Percentiles rank a stretch among this genome's conserved stretches.
phyloP scores from a whole-genome alignment of 1,139 yeast species.

The Taphrina communis region DNA sequence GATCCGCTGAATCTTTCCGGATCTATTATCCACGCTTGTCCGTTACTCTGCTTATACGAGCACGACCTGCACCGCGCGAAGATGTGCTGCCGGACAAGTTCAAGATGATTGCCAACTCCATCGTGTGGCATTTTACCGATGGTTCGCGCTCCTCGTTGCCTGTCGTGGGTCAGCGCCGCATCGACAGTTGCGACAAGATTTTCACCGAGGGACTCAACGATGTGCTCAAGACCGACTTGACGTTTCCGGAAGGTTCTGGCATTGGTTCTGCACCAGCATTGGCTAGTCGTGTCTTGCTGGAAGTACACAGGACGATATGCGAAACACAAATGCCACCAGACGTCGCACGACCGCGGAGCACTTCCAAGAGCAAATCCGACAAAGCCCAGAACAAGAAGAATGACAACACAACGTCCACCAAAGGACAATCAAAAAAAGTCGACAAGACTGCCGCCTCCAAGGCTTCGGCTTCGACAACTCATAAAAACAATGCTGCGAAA shows the following conservation, averaged over 20 bases:
- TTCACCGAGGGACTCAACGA: constrained; percentile 18
- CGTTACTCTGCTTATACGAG: constrained; percentile 19
- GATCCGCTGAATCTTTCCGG: constrained; percentile 18
- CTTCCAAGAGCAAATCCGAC: neutral
- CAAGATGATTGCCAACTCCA: constrained; percentile 1
- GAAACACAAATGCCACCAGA: constrained; percentile 1
- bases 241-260: constrained; percentile 33
- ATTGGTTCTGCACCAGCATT: constrained; percentile 11
- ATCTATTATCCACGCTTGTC: constrained; percentile 20
- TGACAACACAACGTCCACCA: neutral
- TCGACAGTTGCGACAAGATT: constrained; percentile 23
- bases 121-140: constrained; percentile 28
- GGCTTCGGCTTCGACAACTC: neutral
- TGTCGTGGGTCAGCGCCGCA: neutral
- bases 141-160: constrained; percentile 23
- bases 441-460: neutral
- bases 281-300: constrained; percentile 9
- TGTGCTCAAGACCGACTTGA: constrained; percentile 13
- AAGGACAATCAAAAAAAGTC: neutral
- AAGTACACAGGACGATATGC: constrained; percentile 18
- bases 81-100: constrained; percentile 21
- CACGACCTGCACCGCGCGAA: constrained; percentile 15
- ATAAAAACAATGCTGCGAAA: neutral
- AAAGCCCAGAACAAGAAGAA: constrained; percentile 1
- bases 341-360: constrained; percentile 3